Evolutionary conservation across 495 filamentous ascomycete species (phyloP).

Genomic region (Hyaloscypha hepaticicola): DNA sequence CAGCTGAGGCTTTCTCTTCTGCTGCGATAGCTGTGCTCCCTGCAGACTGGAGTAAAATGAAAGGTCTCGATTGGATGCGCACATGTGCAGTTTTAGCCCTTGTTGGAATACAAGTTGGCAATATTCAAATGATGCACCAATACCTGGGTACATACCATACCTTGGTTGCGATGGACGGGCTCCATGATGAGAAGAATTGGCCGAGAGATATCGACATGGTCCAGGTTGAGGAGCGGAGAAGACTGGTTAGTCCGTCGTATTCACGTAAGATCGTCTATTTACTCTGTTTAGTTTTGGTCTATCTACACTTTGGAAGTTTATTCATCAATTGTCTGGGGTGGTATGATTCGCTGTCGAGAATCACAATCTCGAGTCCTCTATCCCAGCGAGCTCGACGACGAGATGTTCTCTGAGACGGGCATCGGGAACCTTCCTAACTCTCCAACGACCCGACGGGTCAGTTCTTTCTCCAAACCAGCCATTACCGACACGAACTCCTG

Average conservation of each 20-base stretch:
- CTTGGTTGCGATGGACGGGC: slow-evolving; percentile 42
- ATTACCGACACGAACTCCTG: slow-evolving; percentile 36
- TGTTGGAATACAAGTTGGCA: slow-evolving; percentile 47
- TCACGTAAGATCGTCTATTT: slow-evolving; percentile 8
- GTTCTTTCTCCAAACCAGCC: slow-evolving; percentile 18
- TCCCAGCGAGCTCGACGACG: slow-evolving; percentile 46
- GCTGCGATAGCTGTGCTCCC: slow-evolving; percentile 45
- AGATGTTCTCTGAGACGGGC: slow-evolving; percentile 37
- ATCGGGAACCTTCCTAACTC: background rate
- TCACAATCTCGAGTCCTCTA: slow-evolving; percentile 44
- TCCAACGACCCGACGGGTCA: slow-evolving; percentile 15
- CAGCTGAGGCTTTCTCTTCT: slow-evolving; percentile 47
- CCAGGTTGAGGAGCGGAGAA: slow-evolving; percentile 47
- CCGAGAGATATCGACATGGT: slow-evolving; percentile 41
- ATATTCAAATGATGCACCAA: slow-evolving; percentile 48
- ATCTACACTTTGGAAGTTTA: slow-evolving; percentile 53
- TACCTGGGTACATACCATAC: slow-evolving; percentile 48
- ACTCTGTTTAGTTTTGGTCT: slow-evolving; percentile 47
- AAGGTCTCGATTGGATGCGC: slow-evolving; percentile 46
- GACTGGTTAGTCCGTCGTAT: slow-evolving; percentile 39
- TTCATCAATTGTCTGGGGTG: slow-evolving; percentile 47
- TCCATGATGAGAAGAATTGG: slow-evolving; percentile 53
- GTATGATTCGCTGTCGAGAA: slow-evolving; percentile 46
- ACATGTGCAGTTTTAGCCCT: slow-evolving; percentile 47
- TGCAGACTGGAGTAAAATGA: slow-evolving; percentile 38